phyloP scores from a whole-genome alignment of 2,329 filamentous ascomycete genomes.

The Fonsecaea pedrosoi region DNA sequence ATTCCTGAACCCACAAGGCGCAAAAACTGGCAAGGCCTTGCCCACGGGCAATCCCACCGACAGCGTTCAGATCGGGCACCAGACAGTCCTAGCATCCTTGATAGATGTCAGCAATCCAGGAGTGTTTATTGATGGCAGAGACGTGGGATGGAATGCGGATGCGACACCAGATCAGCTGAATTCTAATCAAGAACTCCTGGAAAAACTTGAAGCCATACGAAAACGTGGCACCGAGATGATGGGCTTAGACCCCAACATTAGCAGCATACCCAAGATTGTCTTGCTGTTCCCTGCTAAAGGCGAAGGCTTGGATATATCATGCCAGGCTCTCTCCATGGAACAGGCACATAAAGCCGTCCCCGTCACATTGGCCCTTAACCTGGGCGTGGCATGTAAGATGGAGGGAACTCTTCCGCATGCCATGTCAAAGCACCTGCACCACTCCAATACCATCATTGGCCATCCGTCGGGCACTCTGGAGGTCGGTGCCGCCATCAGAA shows the following conservation, averaged over 20 bases:
- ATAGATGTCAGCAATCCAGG: conserved; percentile 70
- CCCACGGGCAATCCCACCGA: conserved; percentile 66
- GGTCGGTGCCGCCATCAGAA: conserved; percentile 31
- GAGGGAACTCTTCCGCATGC: conserved; percentile 49
- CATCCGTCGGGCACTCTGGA: conserved; percentile 55
- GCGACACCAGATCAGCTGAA: conserved; percentile 64
- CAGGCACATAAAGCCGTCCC: conserved; percentile 65
- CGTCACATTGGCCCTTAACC: conserved; percentile 61
- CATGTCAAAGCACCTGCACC: conserved; percentile 39
- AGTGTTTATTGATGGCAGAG: conserved; percentile 64
- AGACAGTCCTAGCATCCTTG: conserved; percentile 60
- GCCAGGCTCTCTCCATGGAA: conserved; percentile 62
- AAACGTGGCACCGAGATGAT: conserved; percentile 64
- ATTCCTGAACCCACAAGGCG: conserved; percentile 68
- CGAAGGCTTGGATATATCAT: conserved; percentile 46
- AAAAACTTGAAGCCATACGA: conserved; percentile 63
- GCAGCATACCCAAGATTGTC: conserved; percentile 61
- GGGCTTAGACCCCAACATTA: conserved; percentile 60
- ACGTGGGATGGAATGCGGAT: conserved; percentile 58
- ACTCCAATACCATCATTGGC: conserved; percentile 47
- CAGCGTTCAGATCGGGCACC: conserved; percentile 47
- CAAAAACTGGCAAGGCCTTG: conserved; percentile 67
- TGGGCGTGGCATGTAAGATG: conserved; percentile 58
- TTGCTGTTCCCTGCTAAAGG: conserved; percentile 69
- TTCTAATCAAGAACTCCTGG: conserved; percentile 51